A percentile compares a stretch with the other conserved stretches of the same genome.
Evolutionary conservation across 2,329 filamentous ascomycete species (phyloP).

Genomic region (Colletotrichum aenigma): DNA sequence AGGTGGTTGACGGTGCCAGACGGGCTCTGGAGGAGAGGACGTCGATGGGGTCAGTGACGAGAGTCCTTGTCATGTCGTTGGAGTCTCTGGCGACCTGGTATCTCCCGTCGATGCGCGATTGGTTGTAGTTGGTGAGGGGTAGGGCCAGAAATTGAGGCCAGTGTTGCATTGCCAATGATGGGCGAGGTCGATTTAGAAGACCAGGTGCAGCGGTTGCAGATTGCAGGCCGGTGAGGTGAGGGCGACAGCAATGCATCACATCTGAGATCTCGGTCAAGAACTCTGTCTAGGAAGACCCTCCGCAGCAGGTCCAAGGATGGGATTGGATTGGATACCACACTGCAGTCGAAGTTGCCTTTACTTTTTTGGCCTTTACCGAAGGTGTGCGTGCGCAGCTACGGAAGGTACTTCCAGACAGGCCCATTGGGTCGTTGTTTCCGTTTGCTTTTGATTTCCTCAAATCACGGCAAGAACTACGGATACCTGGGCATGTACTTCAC

Average conservation of each 20-base stretch:
- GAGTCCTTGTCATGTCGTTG: slow-evolving; percentile 10
- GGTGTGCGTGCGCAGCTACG: not conserved
- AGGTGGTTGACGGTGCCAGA: not conserved
- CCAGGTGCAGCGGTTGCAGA: not conserved
- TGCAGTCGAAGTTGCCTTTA: not conserved
- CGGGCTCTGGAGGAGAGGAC: not conserved
- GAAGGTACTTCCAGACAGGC: not conserved
- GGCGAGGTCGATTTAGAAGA: not conserved
- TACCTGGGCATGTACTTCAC: not conserved
- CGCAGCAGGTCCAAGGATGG: not conserved
- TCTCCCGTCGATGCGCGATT: slow-evolving; percentile 9
- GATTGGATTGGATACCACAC: not conserved
- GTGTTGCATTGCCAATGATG: slow-evolving; percentile 12
- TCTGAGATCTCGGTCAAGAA: not conserved
- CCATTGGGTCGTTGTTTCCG: not conserved
- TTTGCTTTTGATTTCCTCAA: not conserved
- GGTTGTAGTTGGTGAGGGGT: slow-evolving; percentile 10
- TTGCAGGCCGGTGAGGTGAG: not conserved
- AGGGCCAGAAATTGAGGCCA: slow-evolving; percentile 1
- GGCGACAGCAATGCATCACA: not conserved
- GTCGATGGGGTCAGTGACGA: slow-evolving; percentile 2
- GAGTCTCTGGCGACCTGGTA: not conserved
- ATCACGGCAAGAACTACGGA: not conserved
- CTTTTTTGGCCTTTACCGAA: not conserved
- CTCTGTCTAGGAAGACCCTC: not conserved